phyloP scores from a whole-genome alignment of 495 filamentous ascomycete genomes.

The Aspergillus steynii region DNA sequence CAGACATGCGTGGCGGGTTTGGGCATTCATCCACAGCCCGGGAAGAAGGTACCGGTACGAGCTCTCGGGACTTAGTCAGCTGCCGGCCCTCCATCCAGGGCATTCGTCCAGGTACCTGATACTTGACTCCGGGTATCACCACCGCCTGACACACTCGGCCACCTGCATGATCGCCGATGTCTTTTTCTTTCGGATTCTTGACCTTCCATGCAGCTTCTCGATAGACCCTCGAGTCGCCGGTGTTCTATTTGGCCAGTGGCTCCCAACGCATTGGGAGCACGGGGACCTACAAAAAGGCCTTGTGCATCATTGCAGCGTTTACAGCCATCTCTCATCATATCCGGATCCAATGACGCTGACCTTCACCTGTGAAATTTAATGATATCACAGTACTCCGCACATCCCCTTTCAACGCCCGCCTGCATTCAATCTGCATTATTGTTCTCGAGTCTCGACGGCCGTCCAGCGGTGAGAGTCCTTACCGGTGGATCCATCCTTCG shows the following conservation, averaged over 20 bases:
- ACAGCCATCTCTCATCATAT: background rate
- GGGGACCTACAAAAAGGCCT: background rate
- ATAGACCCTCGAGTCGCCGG: background rate
- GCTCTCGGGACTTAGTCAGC: slow-evolving; percentile 3
- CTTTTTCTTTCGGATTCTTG: slow-evolving; percentile 4
- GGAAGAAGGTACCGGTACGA: background rate
- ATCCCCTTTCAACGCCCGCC: background rate
- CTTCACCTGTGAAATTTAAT: background rate
- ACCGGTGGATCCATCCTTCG: slow-evolving; percentile 13
- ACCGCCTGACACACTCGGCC: slow-evolving; percentile 8
- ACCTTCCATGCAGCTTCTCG: background rate
- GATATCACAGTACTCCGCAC: background rate
- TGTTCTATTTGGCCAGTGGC: background rate
- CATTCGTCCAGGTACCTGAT: background rate
- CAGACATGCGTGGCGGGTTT: slow-evolving; percentile 44
- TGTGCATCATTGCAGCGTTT: too few relatives aligned
- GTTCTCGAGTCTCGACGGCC: background rate
- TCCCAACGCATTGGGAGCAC: background rate
- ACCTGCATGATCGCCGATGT: slow-evolving; percentile 16
- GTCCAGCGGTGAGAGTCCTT: slow-evolving; percentile 10
- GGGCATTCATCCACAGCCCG: slow-evolving; percentile 27
- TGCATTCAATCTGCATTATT: background rate
- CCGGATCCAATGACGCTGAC: background rate
- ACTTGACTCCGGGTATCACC: background rate
- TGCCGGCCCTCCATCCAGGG: background rate